phyloP scores from a whole-genome alignment of 1,139 yeast genomes.

The Zygoascus sp. region DNA sequence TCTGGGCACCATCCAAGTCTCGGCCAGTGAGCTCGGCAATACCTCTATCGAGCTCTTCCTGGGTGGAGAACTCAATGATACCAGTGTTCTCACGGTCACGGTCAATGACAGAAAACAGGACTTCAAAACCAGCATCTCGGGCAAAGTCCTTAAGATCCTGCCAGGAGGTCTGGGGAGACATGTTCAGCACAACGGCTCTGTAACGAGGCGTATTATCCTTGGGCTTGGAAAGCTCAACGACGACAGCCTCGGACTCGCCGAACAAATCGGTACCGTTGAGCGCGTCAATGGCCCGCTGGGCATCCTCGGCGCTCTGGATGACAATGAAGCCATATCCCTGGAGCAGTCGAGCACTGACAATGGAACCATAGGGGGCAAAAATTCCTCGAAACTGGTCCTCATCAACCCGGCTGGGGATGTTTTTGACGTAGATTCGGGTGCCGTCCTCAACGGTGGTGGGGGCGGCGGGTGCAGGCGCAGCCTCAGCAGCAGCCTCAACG shows the following conservation, averaged over 20 bases:
- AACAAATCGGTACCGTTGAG: constrained; percentile 33
- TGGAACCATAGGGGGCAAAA: constrained; percentile 62
- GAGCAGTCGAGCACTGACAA: constrained; percentile 62
- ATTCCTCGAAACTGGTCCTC: constrained; percentile 64
- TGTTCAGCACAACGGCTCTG: constrained; percentile 25
- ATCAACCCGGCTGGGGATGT: constrained; percentile 33
- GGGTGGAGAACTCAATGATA: constrained; percentile 71
- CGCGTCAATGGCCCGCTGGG: constrained; percentile 30
- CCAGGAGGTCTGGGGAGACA: constrained; percentile 32
- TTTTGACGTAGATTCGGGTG: constrained; percentile 11
- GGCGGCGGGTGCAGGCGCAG: constrained; percentile 4
- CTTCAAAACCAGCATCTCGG: constrained; percentile 34
- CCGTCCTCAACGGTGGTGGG: not conserved
- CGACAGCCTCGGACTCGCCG: constrained; percentile 36
- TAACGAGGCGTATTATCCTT: constrained; percentile 17
- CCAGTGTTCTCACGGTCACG: constrained; percentile 39
- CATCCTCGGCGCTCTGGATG: constrained; percentile 41
- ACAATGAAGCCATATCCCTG: constrained; percentile 82
- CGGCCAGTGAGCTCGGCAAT: constrained; percentile 64
- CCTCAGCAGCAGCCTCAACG: not conserved
- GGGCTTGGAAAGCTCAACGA: constrained; percentile 36
- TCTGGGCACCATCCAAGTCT: constrained; percentile 62
- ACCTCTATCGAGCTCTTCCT: constrained; percentile 69
- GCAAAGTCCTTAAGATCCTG: constrained; percentile 39
- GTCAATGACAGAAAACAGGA: constrained; percentile 34